Conservation (phyloP, 768 basidiomycete species). For the Leccinum arenicola region DNA sequence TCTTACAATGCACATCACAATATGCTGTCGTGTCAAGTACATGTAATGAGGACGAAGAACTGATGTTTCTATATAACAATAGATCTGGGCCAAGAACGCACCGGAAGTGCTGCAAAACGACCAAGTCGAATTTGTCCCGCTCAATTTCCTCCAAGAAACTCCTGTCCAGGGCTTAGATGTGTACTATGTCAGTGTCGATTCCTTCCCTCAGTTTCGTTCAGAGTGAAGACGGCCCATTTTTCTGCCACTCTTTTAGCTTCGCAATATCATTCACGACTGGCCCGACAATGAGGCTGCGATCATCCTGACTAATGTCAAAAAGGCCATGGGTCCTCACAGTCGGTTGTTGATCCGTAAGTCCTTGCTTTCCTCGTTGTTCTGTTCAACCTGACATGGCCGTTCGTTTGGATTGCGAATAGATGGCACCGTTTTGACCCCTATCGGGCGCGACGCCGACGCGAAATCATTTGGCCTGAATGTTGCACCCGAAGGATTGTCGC, state of each 20-base stretch:
- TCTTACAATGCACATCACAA: neutral
- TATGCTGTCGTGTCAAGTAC: too few relatives aligned
- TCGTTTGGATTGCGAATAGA: slow-evolving; percentile 6
- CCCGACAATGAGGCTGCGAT: slow-evolving; percentile 30
- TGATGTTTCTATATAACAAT: neutral
- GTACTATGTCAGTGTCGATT: neutral
- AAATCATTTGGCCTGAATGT: slow-evolving; percentile 11
- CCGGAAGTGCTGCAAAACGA: slow-evolving; percentile 10
- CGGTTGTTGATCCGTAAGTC: slow-evolving; percentile 34
- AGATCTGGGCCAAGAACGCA: neutral
- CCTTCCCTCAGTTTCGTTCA: neutral
- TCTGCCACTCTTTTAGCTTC: slow-evolving; percentile 11
- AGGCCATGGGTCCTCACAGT: slow-evolving; percentile 29
- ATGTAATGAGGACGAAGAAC: neutral
- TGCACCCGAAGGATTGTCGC: slow-evolving; percentile 44
- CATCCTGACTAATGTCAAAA: slow-evolving; percentile 30
- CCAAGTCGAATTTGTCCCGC: neutral
- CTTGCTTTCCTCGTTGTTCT: neutral
- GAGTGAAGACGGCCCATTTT: neutral
- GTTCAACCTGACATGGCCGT: neutral
- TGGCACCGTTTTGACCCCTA: slow-evolving; percentile 16
- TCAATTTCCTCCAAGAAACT: neutral
- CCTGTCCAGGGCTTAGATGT: neutral
- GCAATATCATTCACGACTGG: slow-evolving; percentile 36
- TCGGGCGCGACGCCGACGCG: slow-evolving; percentile 4